Base-by-base conservation (phyloP, 2,329 filamentous ascomycete species). In the Calonectria hongkongensis region DNA sequence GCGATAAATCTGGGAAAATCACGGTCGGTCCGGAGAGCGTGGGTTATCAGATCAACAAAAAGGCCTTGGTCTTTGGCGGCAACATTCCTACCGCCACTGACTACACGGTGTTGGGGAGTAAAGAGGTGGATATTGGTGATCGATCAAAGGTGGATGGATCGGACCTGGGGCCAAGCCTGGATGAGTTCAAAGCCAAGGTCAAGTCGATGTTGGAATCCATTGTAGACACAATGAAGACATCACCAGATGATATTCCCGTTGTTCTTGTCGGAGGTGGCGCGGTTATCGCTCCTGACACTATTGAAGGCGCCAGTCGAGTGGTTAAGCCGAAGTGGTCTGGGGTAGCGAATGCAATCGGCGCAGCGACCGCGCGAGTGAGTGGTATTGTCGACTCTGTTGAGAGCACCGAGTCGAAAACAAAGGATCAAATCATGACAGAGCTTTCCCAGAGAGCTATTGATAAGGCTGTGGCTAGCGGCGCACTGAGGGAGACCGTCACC, bases 401-500 rank as follows among this genome's bases (percentile, higher is more conserved):
- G 25, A 66, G 50, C 18, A 65, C 73, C 0, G 65, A 72, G 21
- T 45, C 64, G 1, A 67, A 51, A 30, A 16, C 51, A 36, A 72
- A 67, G 16, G 63, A 43, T 18, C 63, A 69, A 1, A 43, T 66
- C 7, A 50, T 72, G 56, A 15, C 12, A 9, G 54, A 60, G 25
- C 4, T 60, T 4, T 51, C 45, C 1, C 33, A 66, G n/a, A 63
- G 27, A 25, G 76, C 73, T 15, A 73, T 76, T 18, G 50, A 75
- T 1, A 66, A 71, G 33, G 87, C 54, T 4, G 54, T 60, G 21
- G 54, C 33, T 4, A 60, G 54, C 21, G 54, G 87, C 3, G 87
- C 87, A 3, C 74, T 81, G 2, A 78, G 79, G 13, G 82, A 83
- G 12, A 85, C 84, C 0, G 84, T 87, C 6, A 81, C 83, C 48